Conservation (phyloP, 257 asterid species). For the Forsythia viridissima region DNA sequence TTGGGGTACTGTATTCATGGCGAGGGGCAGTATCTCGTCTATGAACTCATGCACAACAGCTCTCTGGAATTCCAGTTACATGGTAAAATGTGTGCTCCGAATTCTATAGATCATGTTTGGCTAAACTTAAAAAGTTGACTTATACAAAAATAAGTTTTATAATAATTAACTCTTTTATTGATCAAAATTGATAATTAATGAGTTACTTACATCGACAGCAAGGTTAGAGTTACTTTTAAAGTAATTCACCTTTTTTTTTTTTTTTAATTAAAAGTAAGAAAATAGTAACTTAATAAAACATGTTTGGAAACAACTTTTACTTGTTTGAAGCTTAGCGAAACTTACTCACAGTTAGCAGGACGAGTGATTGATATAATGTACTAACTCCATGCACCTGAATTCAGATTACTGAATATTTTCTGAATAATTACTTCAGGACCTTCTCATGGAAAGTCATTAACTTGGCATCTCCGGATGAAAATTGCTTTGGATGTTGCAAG, state of each 20-base stretch:
- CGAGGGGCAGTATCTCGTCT: conserved; percentile 68
- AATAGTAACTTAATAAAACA: neutral
- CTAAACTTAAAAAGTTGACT: neutral
- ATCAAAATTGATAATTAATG: neutral
- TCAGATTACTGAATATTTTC: neutral
- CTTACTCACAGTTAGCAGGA: neutral
- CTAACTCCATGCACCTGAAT: neutral
- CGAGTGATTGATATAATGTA: neutral
- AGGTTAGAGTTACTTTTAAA: too few relatives aligned
- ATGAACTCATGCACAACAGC: conserved; percentile 89
- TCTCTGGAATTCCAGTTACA: conserved; percentile 80
- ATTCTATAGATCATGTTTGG: neutral
- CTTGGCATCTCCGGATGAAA: conserved; percentile 91
- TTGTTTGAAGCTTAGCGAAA: neutral
- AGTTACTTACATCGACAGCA: neutral
- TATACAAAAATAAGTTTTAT: neutral
- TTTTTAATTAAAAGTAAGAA: neutral
- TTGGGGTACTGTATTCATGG: conserved; percentile 77
- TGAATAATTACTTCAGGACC: conserved; percentile 46
- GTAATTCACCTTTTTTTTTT: neutral
- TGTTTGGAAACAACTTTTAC: neutral
- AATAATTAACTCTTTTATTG: neutral
- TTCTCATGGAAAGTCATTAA: conserved; percentile 62
- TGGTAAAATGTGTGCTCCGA: conserved; percentile 42
- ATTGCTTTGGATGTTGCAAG: conserved; percentile 94